Conservation (phyloP, 306 rosid genomes). For the Fragaria ananassa region DNA sequence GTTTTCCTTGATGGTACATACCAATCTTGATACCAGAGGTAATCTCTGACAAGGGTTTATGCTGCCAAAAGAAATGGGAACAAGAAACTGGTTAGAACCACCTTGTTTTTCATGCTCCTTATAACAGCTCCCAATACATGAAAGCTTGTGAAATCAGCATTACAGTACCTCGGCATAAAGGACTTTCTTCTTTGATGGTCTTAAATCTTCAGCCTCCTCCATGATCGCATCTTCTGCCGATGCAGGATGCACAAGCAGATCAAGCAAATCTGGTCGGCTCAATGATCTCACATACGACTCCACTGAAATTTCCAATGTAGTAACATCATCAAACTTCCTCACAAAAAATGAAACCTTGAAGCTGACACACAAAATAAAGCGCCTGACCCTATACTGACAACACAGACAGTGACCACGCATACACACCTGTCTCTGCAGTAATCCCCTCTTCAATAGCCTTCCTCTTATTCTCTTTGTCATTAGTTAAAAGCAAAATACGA, state of each 20-base stretch:
- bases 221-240: conserved; percentile 61
- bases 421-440: conserved; percentile 81
- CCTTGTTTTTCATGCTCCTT: conserved; percentile 10
- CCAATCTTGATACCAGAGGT: conserved; percentile 90
- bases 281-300: conserved; percentile 87
- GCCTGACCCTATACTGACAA: background rate
- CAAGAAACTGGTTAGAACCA: conserved; percentile 7
- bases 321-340: conserved; percentile 4
- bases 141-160: conserved; percentile 9
- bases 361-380: background rate
- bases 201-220: conserved; percentile 81
- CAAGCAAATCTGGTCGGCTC: conserved; percentile 78
- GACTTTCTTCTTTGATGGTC: conserved; percentile 88
- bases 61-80: conserved; percentile 49
- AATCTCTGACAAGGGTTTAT: conserved; percentile 96
- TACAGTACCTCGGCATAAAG: conserved; percentile 64
- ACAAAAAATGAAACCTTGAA: background rate
- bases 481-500: conserved; percentile 75
- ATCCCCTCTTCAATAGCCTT: conserved; percentile 91
- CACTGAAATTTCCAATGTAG: conserved; percentile 50
- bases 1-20: conserved; percentile 96
- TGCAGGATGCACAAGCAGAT: conserved; percentile 75
- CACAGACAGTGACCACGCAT: background rate
- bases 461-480: conserved; percentile 85
- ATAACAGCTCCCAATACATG: conserved; percentile 8